Evolutionary conservation across 192 early-diverging fungal genomes (phyloP), one percentile per base, ranked within the genome.

Genomic region (Rhizoclosmatium globosum): DNA sequence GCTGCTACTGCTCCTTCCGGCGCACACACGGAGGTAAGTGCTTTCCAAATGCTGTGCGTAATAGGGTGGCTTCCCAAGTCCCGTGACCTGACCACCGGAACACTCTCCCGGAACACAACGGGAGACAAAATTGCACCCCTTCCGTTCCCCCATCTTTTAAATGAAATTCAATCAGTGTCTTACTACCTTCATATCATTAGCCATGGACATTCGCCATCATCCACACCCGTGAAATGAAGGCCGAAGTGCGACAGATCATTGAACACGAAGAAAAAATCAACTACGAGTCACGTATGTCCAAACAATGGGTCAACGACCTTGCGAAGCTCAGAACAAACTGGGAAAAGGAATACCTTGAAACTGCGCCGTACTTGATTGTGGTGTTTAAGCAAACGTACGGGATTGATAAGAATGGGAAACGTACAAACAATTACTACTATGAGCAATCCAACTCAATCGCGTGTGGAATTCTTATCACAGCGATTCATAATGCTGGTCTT

Each of bases 201-300:
- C 68, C 68, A 21, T 72, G 71, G 71, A 72, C 71, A 3, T 72
- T 72, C 48, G 71, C 71, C 47, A 72, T 72, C 38, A 44, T 72
- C 71, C 57, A 53, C 4, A 59, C 48, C 3, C 47, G 53, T 11
- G 71, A 58, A 31, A 38, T 72, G 31, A 72, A 72, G 38, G 39
- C n/a, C 23, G 57, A 72, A 44, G 23, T 72, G 1, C 71, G 71
- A 3, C 7, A 53, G 38, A 72, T 72, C 53, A 72, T 72, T 59
- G 71, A 72, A 44, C 53, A 53, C 71, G 71, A 72, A 47, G 71
- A 72, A 44, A 50, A 43, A 38, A 72, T 72, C 71, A 72, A 72
- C 71, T 72, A 72, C 53, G 71, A 72, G 17, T 41, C 21, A 17
- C 47, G 71, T 23, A 72, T 72, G 71, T 41, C 50, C 23, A 39